Evolutionary conservation across 106 monocot genomes (phyloP).

Genomic region (Hemerocallis citrina): DNA sequence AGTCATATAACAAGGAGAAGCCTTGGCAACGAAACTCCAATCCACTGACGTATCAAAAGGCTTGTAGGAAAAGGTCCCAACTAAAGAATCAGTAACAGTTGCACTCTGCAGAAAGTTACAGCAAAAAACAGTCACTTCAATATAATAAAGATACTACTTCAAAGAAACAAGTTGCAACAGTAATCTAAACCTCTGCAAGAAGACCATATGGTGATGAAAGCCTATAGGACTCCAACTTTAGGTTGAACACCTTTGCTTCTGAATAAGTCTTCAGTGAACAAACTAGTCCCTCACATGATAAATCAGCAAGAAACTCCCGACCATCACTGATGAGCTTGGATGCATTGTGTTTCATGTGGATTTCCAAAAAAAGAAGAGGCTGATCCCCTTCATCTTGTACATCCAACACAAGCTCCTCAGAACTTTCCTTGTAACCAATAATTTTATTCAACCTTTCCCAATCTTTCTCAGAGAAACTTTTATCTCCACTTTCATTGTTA

Average conservation of each 20-base stretch:
- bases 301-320: slow-evolving; percentile 66
- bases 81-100: slow-evolving; percentile 62
- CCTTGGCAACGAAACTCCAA: slow-evolving; percentile 94
- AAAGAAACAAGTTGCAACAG: not conserved
- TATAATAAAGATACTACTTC: not conserved
- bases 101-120: slow-evolving; percentile 63
- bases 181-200: slow-evolving; percentile 78
- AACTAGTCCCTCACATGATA: slow-evolving; percentile 78
- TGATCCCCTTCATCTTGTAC: slow-evolving; percentile 44
- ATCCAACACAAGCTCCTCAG: slow-evolving; percentile 34
- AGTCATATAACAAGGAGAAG: slow-evolving; percentile 96
- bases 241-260: slow-evolving; percentile 71
- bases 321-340: slow-evolving; percentile 53
- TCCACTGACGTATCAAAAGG: slow-evolving; percentile 80
- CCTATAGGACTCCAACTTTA: slow-evolving; percentile 85
- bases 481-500: slow-evolving; percentile 46
- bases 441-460: slow-evolving; percentile 79
- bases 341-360: slow-evolving; percentile 95
- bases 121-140: not conserved
- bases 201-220: slow-evolving; percentile 83
- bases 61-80: slow-evolving; percentile 78
- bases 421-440: slow-evolving; percentile 89
- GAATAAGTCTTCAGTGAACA: slow-evolving; percentile 73
- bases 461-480: slow-evolving; percentile 69
- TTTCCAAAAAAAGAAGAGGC: slow-evolving; percentile 68